Conservation (phyloP, 768 basidiomycete genomes). For the Scleroderma citrinum region DNA sequence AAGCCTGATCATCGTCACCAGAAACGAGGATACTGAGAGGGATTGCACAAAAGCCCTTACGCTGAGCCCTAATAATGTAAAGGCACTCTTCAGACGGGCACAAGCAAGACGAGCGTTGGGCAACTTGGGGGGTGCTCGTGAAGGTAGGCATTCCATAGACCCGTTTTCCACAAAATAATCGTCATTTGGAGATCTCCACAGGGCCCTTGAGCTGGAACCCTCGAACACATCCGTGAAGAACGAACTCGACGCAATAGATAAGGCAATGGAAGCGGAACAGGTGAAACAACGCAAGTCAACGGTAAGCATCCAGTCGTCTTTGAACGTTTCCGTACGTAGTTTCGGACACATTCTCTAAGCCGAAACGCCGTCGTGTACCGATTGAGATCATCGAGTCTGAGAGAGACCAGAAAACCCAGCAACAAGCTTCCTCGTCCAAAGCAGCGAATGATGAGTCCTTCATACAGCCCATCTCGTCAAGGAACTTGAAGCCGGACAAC, state of each 20-base stretch:
- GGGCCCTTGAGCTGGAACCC: conserved; percentile 57
- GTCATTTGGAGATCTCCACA: conserved; percentile 48
- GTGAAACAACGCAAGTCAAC: conserved; percentile 28
- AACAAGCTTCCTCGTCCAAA: not conserved
- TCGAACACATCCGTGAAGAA: conserved; percentile 54
- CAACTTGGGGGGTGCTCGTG: conserved; percentile 50
- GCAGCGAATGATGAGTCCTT: conserved; percentile 17
- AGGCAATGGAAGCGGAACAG: conserved; percentile 28
- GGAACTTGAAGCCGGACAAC: conserved; percentile 20
- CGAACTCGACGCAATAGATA: conserved; percentile 52
- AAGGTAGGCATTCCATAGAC: conserved; percentile 35
- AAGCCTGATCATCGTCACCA: conserved; percentile 23
- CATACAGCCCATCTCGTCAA: conserved; percentile 37
- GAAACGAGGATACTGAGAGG: conserved; percentile 73
- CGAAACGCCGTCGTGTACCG: conserved; percentile 55
- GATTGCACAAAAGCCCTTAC: conserved; percentile 67
- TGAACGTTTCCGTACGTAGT: not conserved
- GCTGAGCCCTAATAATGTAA: conserved; percentile 57
- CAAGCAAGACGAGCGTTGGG: conserved; percentile 61
- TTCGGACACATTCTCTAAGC: conserved; percentile 2
- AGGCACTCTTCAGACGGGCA: conserved; percentile 73
- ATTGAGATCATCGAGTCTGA: conserved; percentile 51
- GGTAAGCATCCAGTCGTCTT: conserved; percentile 7
- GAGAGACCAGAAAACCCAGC: conserved; percentile 1
- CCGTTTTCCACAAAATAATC: conserved; percentile 1